Conservation (phyloP, 805 yeast species). For the Saturnispora mendoncae region DNA sequence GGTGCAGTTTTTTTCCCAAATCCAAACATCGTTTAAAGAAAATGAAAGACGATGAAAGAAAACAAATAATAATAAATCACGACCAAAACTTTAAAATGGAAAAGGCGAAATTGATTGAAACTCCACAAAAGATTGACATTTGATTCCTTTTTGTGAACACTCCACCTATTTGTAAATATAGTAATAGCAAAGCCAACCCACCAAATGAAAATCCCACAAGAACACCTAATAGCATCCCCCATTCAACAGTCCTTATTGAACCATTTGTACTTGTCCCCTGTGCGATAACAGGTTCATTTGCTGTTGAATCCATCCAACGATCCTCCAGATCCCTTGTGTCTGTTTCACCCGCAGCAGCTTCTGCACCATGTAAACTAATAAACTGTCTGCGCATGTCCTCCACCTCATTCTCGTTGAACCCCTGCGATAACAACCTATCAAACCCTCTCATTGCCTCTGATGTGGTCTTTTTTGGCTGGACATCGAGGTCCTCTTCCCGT, state of each 20-base stretch:
- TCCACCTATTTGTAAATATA: constrained; percentile 45
- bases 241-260: constrained; percentile 34
- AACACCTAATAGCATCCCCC: constrained; percentile 62
- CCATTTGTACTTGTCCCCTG: constrained; percentile 16
- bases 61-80: neutral
- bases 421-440: constrained; percentile 74
- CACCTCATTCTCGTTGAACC: constrained; percentile 74
- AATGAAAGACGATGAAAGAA: neutral
- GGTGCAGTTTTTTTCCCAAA: constrained; percentile 20
- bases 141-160: constrained; percentile 53
- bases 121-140: constrained; percentile 66
- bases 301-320: constrained; percentile 61
- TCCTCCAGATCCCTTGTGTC: constrained; percentile 68
- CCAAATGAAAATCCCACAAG: constrained; percentile 72
- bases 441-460: constrained; percentile 73
- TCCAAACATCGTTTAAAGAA: constrained; percentile 20
- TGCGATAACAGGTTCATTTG: constrained; percentile 9
- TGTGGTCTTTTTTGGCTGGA: constrained; percentile 43
- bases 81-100: constrained; percentile 32
- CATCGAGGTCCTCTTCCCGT: constrained; percentile 52
- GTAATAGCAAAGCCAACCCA: constrained; percentile 53
- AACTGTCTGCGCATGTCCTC: constrained; percentile 67
- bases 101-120: constrained; percentile 57
- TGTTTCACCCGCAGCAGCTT: constrained; percentile 37
- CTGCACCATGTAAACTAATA: constrained; percentile 50